Conservation (phyloP, 345 rosid genomes). For the Abelmoschus esculentus region DNA sequence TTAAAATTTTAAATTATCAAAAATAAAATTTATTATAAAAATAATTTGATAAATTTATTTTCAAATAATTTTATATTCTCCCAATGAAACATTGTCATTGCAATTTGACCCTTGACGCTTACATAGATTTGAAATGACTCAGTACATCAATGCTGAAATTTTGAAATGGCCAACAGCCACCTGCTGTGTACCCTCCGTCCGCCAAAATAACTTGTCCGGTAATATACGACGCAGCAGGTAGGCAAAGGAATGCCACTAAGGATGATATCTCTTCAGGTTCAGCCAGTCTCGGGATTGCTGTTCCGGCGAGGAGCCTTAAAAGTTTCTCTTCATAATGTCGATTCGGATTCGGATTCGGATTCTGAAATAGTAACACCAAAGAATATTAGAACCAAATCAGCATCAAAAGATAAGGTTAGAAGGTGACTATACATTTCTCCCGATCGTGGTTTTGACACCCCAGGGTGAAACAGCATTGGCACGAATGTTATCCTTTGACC, state of each 20-base stretch:
- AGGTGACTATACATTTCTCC: constrained; percentile 10
- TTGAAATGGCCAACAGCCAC: constrained; percentile 25
- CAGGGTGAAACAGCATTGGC: constrained; percentile 47
- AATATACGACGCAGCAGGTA: constrained; percentile 47
- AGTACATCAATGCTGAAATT: neutral
- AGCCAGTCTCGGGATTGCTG: constrained; percentile 29
- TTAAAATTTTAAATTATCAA: no score
- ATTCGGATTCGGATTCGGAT: neutral
- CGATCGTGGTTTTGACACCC: constrained; percentile 25
- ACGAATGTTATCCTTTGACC: constrained; percentile 63
- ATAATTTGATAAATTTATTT: no score
- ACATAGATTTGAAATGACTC: neutral
- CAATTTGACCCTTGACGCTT: no score
- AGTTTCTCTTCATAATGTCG: neutral
- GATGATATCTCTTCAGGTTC: constrained; percentile 40
- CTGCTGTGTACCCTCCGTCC: constrained; percentile 40
- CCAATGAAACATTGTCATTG: no score
- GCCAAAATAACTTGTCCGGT: constrained; percentile 35
- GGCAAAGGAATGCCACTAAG: constrained; percentile 39
- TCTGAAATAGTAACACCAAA: neutral
- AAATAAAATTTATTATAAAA: no score
- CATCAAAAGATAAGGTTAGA: neutral
- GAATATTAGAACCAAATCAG: neutral
- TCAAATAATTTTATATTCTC: no score
- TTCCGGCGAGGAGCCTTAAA: constrained; percentile 13